Conservation (phyloP, 2,329 filamentous ascomycete genomes). For the Colletotrichum falcatum region DNA sequence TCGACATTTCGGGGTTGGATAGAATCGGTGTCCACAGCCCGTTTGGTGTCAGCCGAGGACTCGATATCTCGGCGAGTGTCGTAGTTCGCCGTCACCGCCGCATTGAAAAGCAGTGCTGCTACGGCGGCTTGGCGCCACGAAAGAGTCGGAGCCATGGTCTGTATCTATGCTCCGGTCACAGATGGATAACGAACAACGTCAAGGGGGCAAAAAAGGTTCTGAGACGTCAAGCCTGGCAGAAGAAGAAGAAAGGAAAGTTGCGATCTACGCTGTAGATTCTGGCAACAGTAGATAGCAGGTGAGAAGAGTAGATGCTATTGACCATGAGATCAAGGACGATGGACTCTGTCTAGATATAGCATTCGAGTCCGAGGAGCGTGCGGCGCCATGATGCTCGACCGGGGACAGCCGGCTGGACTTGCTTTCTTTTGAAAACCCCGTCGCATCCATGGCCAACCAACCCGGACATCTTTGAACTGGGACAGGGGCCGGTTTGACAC, state of each 20-base stretch:
- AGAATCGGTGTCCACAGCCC: constrained; percentile 23
- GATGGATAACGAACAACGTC: no score
- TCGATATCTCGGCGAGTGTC: constrained; percentile 17
- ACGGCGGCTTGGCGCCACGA: constrained; percentile 35
- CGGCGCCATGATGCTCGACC: constrained; percentile 1
- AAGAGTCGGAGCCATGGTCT: constrained; percentile 15
- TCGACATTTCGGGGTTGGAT: constrained; percentile 3
- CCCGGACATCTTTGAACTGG: constrained; percentile 1
- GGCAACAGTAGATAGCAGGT: background rate
- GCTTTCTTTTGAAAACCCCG: constrained; percentile 1
- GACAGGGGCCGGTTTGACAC: constrained; percentile 25
- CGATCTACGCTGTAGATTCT: constrained; percentile 18
- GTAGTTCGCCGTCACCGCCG: constrained; percentile 27
- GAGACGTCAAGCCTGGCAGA: constrained; percentile 34
- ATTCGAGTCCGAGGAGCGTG: background rate
- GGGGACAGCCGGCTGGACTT: constrained; percentile 6
- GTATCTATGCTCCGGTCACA: background rate
- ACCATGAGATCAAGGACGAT: constrained; percentile 5
- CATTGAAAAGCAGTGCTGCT: constrained; percentile 36
- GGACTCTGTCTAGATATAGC: constrained; percentile 26
- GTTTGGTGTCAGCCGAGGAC: constrained; percentile 20
- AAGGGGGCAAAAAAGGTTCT: background rate
- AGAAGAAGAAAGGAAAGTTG: constrained; percentile 5
- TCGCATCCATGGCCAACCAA: background rate
- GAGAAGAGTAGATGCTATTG: background rate